Evolutionary conservation across 805 yeast species (phyloP), one percentile per base, ranked within the genome.

Genomic region (Zygotorulaspora sp.): DNA sequence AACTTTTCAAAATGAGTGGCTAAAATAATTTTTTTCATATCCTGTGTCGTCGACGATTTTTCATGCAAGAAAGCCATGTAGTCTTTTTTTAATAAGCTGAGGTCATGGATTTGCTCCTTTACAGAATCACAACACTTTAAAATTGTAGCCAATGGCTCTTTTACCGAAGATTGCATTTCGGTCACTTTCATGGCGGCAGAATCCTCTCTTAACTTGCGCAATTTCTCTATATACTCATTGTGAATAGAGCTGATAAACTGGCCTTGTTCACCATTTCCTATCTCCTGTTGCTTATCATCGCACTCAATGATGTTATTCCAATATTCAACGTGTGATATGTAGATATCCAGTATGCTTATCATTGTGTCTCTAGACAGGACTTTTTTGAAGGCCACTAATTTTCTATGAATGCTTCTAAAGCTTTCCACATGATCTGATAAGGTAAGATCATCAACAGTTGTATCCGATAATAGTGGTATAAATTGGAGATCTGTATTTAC

Each of bases 251-350:
- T 19, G 13, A 23, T 35, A 20, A 27, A 26, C 3, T 19, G 14
- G 5, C 13, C 32, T 28, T 24, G 22, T 2, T 28, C 32, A 12
- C 23, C 28, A 5, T 27, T 26, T 15, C 7, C 11, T 6, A 14
- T 14, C 15, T n/a, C 16, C 10, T 32, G 15, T 11, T 20, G 14
- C n/a, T 45, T 51, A n/a, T 49, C 57, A 6, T 37, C 38, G 20
- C 52, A 41, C n/a, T 55, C 55, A 34, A 62, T 49, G 15, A 67
- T 40, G 0, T 28, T 19, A 17, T 52, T 43, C 70, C 70, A 66
- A 4, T 35, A 33, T 14, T 36, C 42, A 1, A 57, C 52, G 13
- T 51, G 46, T 1, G 38, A 21, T 19, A 49, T 40, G 15, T 50
- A 50, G 7, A 26, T 26, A 24, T 58, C 53, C 9, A 53, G 25